Evolutionary conservation across 1,139 yeast species (phyloP).

Genomic region (Geotrichum australiense): DNA sequence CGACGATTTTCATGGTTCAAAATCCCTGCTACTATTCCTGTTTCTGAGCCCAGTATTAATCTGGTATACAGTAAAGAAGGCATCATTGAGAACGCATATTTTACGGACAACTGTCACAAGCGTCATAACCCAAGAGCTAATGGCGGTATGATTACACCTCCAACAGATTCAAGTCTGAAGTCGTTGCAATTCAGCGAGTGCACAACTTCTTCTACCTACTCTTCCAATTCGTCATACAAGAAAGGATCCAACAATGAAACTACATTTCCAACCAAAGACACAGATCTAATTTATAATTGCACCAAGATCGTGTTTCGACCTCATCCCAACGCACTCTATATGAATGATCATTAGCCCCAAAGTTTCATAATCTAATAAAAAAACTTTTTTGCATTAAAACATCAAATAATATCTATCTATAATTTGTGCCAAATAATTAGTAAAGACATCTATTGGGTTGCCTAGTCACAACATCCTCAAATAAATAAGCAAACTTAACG

Average conservation of each 20-base stretch:
- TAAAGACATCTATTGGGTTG: no score
- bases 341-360: constrained; percentile 1
- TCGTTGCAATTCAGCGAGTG: constrained; percentile 12
- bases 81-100: background rate
- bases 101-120: background rate
- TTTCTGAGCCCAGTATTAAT: constrained; percentile 5
- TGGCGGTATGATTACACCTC: constrained; percentile 12
- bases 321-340: background rate
- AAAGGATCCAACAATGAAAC: constrained; percentile 1
- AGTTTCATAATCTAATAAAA: no score
- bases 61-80: background rate
- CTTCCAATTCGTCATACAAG: constrained; percentile 1
- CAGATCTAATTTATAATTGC: background rate
- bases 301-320: constrained; percentile 4
- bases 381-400: no score
- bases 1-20: constrained; percentile 14
- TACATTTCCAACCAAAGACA: background rate
- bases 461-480: no score
- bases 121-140: constrained; percentile 3
- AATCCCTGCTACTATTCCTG: constrained; percentile 1
- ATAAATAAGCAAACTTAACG: constrained; percentile 18
- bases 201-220: constrained; percentile 11
- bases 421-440: no score
- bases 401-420: no score
- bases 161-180: constrained; percentile 7